These are phyloP conservation scores for Ophiostoma montium DNA, from an alignment of 2,329 filamentous ascomycete genomes.

Conservation along the genomic window DNA sequence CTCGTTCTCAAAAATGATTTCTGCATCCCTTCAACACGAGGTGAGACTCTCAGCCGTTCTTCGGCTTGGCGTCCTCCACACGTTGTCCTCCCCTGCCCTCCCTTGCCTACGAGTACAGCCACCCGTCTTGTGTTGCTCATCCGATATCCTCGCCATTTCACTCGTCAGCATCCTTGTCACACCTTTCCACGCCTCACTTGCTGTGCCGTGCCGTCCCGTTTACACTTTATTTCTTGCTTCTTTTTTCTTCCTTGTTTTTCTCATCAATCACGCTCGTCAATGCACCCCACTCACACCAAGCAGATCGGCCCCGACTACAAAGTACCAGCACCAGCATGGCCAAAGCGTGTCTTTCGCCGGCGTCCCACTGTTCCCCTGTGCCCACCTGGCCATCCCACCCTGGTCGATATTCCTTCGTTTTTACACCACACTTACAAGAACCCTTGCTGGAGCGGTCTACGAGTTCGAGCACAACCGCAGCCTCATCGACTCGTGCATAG, in stretches of 20 bases:
- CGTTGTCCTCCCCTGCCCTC: background rate
- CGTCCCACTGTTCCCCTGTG: background rate
- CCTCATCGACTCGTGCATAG: background rate
- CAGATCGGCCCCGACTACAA: too few relatives aligned
- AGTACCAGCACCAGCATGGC: too few relatives aligned
- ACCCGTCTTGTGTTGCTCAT: background rate
- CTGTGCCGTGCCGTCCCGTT: too few relatives aligned
- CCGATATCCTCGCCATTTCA: background rate
- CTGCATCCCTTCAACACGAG: too few relatives aligned
- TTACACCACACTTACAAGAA: constrained; percentile 1
- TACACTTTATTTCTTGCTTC: too few relatives aligned
- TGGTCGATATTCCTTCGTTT: background rate
- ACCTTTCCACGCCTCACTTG: background rate
- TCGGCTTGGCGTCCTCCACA: background rate
- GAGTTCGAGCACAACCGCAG: background rate
- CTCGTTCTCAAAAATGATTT: too few relatives aligned
- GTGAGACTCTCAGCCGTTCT: background rate
- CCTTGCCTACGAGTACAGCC: background rate
- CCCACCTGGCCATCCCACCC: background rate
- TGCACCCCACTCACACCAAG: too few relatives aligned
- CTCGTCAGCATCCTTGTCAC: background rate
- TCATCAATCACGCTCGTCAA: too few relatives aligned
- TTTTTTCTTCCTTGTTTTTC: too few relatives aligned
- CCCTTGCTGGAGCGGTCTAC: background rate
- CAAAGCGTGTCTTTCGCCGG: background rate